Base-by-base conservation (phyloP, 768 basidiomycete genomes). In the Lyophyllum decastes region DNA sequence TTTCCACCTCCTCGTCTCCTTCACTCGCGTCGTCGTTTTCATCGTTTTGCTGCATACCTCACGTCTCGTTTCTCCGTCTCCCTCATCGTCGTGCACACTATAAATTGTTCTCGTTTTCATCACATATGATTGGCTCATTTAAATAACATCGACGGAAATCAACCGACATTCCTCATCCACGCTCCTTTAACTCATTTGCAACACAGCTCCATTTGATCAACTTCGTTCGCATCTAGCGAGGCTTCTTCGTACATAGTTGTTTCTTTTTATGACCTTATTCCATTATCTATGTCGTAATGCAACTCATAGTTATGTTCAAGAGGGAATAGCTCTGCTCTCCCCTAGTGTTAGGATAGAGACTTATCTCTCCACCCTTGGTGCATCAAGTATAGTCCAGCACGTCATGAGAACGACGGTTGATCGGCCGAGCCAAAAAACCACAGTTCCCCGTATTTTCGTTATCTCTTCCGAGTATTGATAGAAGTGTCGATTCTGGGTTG, bases 1-100 rank as follows among this genome's bases (percentile, higher is more conserved):
- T 57, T n/a, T 48, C 52, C 52, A 47, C 58, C 49, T 64, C 54
- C 55, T 57, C 57, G 48, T 62, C 40, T 19, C 21, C 62, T 49
- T 72, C 68, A 65, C 71, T 64, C 66, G 62, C 70, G 67, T 72
- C 73, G 71, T 77, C 76, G 74, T 78, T 75, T 72, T 68, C 68
- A 66, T 72, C 69, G 68, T 71, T 70, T 70, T 76, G 73, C 74
- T 70, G 69, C 72, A 66, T 64, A 61, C 66, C 61, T 69, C 68
- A 61, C 64, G 54, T 64, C 62, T 65, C 62, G 60, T 66, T 59
- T 49, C 54, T 62, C 61, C 52, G 34, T 56, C 54, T 55, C 25
- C 56, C 55, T 65, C 54, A 54, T 60, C 26, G 60, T 60, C 58
- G 34, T 54, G 59, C 59, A 59, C 53, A 63, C 53, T 60, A 61